These are phyloP conservation scores for Syncephalis fuscata DNA, from an alignment of 371 early-diverging fungal species.

Conservation along the genomic window DNA sequence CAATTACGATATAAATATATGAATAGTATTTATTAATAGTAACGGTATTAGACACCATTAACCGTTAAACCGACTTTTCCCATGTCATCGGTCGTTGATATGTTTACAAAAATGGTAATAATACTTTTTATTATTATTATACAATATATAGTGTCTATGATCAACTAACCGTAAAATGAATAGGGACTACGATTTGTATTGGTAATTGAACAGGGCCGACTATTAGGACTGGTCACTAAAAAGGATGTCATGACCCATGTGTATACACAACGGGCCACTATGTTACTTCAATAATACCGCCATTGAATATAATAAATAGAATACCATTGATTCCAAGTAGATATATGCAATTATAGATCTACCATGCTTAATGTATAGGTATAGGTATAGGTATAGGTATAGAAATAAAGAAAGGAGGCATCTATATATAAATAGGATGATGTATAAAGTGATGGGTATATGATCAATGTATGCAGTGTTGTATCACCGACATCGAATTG, in stretches of 20 bases:
- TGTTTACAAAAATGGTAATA: constrained; percentile 48
- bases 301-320: too few species aligned
- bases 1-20: background rate
- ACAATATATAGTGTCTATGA: background rate
- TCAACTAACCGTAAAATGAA: background rate
- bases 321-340: too few species aligned
- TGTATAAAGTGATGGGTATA: too few species aligned
- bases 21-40: constrained; percentile 2
- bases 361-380: too few species aligned
- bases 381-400: too few species aligned
- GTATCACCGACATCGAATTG: too few species aligned
- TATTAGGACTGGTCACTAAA: constrained; percentile 46
- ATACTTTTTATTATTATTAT: constrained; percentile 1
- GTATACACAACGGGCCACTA: constrained; percentile 3
- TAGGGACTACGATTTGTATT: constrained; percentile 41
- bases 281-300: too few species aligned
- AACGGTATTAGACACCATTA: constrained; percentile 34
- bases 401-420: too few species aligned
- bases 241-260: constrained; percentile 44
- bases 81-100: constrained; percentile 55
- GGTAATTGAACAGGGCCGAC: constrained; percentile 27
- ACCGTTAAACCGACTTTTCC: constrained; percentile 37
- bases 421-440: too few species aligned
- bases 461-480: too few species aligned
- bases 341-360: too few species aligned